These are phyloP conservation scores for Sarocladiaceae sp. DNA, from an alignment of 2,329 filamentous ascomycete genomes.

Conservation along the genomic window DNA sequence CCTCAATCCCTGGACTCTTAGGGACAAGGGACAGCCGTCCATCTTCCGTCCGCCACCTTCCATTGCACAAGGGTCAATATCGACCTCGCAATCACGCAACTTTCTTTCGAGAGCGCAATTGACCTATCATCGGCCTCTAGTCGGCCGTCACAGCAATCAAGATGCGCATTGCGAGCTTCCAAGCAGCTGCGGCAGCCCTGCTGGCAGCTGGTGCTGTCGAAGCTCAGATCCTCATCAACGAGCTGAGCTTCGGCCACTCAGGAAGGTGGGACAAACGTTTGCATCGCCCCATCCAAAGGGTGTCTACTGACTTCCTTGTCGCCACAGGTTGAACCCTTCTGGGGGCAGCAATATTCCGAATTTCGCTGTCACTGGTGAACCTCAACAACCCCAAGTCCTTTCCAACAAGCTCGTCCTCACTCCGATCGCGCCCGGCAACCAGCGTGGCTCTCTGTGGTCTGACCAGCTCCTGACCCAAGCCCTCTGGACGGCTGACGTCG, in stretches of 20 bases:
- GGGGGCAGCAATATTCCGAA: slow-evolving; percentile 36
- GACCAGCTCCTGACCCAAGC: slow-evolving; percentile 53
- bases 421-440: slow-evolving; percentile 78
- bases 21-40: background rate
- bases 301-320: too few relatives aligned
- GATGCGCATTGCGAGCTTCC: slow-evolving; percentile 35
- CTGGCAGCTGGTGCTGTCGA: slow-evolving; percentile 44
- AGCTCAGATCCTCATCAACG: slow-evolving; percentile 58
- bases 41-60: background rate
- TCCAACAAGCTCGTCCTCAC: slow-evolving; percentile 92
- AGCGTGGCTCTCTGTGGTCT: slow-evolving; percentile 77
- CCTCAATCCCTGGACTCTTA: too few relatives aligned
- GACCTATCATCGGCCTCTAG: background rate
- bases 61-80: slow-evolving; percentile 4
- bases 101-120: too few relatives aligned
- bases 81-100: too few relatives aligned
- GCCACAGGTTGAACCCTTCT: slow-evolving; percentile 4
- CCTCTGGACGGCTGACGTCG: slow-evolving; percentile 78
- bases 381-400: slow-evolving; percentile 55
- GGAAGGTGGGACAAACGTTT: slow-evolving; percentile 41
- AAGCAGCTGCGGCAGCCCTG: slow-evolving; percentile 32
- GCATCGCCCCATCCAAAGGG: background rate
- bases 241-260: slow-evolving; percentile 71
- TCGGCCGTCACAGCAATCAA: background rate
- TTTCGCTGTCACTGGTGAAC: slow-evolving; percentile 49